These are phyloP conservation scores for Mallotus nudiflorus DNA, from an alignment of 345 rosid genomes.

Conservation along the genomic window DNA sequence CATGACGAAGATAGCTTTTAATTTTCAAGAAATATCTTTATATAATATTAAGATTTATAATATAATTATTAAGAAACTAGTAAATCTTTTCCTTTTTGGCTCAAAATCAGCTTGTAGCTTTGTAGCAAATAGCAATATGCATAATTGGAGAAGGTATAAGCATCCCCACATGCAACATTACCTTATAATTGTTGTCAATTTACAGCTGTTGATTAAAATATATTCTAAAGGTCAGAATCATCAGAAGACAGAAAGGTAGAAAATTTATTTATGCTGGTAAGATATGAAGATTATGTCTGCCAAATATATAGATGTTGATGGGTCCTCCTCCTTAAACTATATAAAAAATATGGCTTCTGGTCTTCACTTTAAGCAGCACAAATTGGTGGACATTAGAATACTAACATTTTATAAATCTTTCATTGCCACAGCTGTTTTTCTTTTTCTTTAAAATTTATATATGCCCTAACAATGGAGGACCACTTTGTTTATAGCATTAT, in stretches of 20 bases:
- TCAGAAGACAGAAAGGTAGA: not conserved
- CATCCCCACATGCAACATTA: too few relatives aligned
- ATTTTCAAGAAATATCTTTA: too few relatives aligned
- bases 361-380: conserved; percentile 17
- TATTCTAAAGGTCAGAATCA: not conserved
- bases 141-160: too few relatives aligned
- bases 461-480: not conserved
- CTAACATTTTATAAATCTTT: not conserved
- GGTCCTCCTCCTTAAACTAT: not conserved
- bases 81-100: too few relatives aligned
- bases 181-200: not conserved
- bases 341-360: conserved; percentile 2
- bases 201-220: not conserved
- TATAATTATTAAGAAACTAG: too few relatives aligned
- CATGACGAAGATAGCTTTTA: too few relatives aligned
- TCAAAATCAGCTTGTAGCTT: too few relatives aligned
- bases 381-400: conserved; percentile 12
- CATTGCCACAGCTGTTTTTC: not conserved
- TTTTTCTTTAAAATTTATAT: not conserved
- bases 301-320: not conserved
- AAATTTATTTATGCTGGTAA: not conserved
- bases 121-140: too few relatives aligned
- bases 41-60: too few relatives aligned
- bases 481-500: not conserved
- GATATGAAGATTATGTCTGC: conserved; percentile 13